Evolutionary conservation across 768 basidiomycete genomes (phyloP), one percentile per base, ranked within the genome.

Genomic region (Leccinellum luteum): DNA sequence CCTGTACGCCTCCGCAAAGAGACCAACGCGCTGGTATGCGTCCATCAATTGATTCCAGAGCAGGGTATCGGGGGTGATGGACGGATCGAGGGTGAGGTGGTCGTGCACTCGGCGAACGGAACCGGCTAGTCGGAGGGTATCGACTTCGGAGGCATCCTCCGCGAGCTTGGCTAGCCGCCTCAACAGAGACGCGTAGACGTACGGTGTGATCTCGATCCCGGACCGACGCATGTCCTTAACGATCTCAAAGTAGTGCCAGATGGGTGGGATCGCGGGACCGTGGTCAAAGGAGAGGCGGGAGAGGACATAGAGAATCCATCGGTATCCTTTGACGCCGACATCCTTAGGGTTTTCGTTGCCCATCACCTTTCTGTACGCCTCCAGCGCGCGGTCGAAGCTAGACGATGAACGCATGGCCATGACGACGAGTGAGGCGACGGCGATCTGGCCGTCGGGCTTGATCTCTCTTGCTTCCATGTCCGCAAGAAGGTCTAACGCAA

Each of bases 1-100:
- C 34, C 85, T 79, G 63, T 83, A 87, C 15, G 89, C 85, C 56
- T 90, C 88, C 1, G 74, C 75, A 59, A 87, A 89, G 58, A 84
- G 85, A 5, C 84, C 85, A 7, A 87, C 78, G n/a, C 85, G 86
- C 64, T 90, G 85, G 72, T 95, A 98, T 1, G 91, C 86, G 70
- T 92, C 84, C 89, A 97, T 92, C 59, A 97, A 75, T 65, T 90
- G 84, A 68, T 94, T 95, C 81, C 89, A 86, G 13, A 93, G 77
- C 3, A 76, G 71, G 13, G 76, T 72, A 62, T 93, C 87, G 3
- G 92, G 88, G 9, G 86, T 80, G 56, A 94, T 73, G n/a, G 83
- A 79, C 14, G 87, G 78, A 65, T 94, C 92, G 43, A 94, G 77
- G n/a, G 85, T 86, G 66, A 96, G 78, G 55, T 84, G 76, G 58